These are phyloP conservation scores for Guadua angustifolia DNA, from an alignment of 176 grass and related monocot genomes.

Conservation along the genomic window DNA sequence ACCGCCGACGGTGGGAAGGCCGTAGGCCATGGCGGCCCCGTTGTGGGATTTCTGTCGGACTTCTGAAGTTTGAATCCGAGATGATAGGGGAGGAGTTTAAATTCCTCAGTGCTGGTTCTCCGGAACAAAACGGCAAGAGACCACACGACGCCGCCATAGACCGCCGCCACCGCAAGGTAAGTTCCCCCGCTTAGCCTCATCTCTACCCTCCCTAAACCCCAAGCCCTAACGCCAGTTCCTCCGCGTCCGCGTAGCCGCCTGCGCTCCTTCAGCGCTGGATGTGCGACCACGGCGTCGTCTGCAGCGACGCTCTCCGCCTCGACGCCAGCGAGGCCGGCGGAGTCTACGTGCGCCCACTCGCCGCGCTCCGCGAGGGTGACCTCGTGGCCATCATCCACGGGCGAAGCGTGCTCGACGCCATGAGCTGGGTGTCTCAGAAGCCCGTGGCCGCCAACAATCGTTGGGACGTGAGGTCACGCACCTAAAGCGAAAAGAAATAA, in stretches of 20 bases:
- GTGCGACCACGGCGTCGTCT: constrained; percentile 69
- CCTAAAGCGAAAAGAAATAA: no score
- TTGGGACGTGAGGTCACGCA: no score
- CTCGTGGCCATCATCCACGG: no score
- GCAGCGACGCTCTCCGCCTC: constrained; percentile 80
- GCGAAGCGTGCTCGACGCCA: no score
- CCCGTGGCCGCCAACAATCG: no score
- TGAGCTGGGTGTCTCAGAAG: no score
- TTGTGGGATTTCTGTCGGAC: no score
- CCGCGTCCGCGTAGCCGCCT: constrained; percentile 49
- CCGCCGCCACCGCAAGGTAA: constrained; percentile 47
- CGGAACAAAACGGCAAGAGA: background rate
- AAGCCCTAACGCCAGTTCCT: background rate
- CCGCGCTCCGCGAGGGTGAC: constrained; percentile 67
- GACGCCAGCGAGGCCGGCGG: constrained; percentile 44
- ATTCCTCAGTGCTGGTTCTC: background rate
- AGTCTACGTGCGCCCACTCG: constrained; percentile 61
- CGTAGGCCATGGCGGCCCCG: no score
- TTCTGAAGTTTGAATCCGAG: no score
- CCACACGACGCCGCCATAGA: constrained; percentile 41
- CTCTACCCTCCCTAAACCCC: background rate
- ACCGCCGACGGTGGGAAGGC: no score
- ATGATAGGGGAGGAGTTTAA: no score
- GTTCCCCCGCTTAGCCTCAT: background rate
- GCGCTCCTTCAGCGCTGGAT: constrained; percentile 83